Evolutionary conservation across 257 asterid species (phyloP), one percentile per base, ranked within the genome.

Genomic region (Solanum paucissectum): DNA sequence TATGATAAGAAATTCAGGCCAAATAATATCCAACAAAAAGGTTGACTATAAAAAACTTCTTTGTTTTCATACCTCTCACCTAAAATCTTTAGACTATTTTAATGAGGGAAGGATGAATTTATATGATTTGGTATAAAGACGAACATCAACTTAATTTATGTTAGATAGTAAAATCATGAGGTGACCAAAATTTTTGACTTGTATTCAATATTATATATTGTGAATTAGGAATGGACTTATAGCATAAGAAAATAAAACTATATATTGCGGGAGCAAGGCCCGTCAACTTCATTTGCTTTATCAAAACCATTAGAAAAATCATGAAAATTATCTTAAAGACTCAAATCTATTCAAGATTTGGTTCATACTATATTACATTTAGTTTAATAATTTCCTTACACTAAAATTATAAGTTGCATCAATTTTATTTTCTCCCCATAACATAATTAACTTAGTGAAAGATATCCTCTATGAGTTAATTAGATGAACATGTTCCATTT

Each of bases 261-360:
- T 40, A n/a, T 5, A 76, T 38, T 71, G 83, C 71, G 34, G 83
- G 83, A 11, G 6, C 23, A 38, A 23, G 88, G 87, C 94, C 90
- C 88, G 86, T 89, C 93, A 89, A 86, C 90, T 89, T 86, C 90
- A 86, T 88, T 68, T 88, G 86, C 92, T 86, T 86, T 62, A 89
- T 23, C 38, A 27, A 25, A 79, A 79, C 21, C 38, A 79, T 82
- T 82, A 87, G 62, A 44, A 52, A 85, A 91, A 44, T 84, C 87
- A 71, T 85, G 89, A 88, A 40, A 87, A 16, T 42, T 77, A 77
- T 44, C 37, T 88, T 7, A 73, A 73, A 58, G 77, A 79, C 62
- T 44, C 66, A 79, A 79, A 75, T 88, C 46, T 85, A 7, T 60
- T 84, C 23, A 79, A 27, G 84, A 42, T 79, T 29, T 44, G 38